phyloP scores from a whole-genome alignment of 768 basidiomycete species.

The Mycena epipterygia region DNA sequence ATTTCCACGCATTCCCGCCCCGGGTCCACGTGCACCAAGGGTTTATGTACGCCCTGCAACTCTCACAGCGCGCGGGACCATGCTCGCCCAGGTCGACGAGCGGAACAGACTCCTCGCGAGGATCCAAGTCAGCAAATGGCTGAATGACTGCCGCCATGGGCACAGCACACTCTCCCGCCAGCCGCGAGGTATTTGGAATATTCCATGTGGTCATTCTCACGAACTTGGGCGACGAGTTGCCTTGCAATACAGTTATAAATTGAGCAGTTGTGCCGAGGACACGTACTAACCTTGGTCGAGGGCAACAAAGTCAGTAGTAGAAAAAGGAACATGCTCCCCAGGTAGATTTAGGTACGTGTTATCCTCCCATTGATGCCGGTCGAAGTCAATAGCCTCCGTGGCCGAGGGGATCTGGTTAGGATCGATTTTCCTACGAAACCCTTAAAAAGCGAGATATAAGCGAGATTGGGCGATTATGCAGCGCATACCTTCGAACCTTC shows the following conservation, averaged over 20 bases:
- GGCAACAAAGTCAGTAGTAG: conserved; percentile 90
- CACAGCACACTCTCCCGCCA: conserved; percentile 85
- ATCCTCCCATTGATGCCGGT: conserved; percentile 84
- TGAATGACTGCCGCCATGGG: conserved; percentile 90
- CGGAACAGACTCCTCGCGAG: conserved; percentile 85
- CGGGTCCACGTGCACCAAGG: conserved; percentile 91
- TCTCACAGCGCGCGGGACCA: conserved; percentile 88
- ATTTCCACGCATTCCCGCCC: conserved; percentile 90
- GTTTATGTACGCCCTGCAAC: conserved; percentile 93
- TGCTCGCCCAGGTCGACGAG: conserved; percentile 76
- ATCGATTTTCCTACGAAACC: conserved; percentile 87
- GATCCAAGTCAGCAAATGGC: conserved; percentile 88
- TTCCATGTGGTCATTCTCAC: conserved; percentile 92
- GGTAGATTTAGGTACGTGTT: conserved; percentile 73
- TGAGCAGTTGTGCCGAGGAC: not conserved
- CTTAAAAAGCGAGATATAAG: conserved; percentile 44
- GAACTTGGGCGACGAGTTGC: conserved; percentile 94
- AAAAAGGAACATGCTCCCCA: conserved; percentile 78
- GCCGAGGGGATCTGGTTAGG: conserved; percentile 94
- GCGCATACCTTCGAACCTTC: conserved; percentile 59
- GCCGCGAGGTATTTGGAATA: conserved; percentile 82
- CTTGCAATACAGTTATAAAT: conserved; percentile 42
- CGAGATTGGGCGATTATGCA: not conserved
- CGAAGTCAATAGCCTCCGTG: conserved; percentile 80
- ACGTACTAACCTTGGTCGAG: conserved; percentile 82